Conservation (phyloP, 2,329 filamentous ascomycete genomes). For the Penicillium sp. region DNA sequence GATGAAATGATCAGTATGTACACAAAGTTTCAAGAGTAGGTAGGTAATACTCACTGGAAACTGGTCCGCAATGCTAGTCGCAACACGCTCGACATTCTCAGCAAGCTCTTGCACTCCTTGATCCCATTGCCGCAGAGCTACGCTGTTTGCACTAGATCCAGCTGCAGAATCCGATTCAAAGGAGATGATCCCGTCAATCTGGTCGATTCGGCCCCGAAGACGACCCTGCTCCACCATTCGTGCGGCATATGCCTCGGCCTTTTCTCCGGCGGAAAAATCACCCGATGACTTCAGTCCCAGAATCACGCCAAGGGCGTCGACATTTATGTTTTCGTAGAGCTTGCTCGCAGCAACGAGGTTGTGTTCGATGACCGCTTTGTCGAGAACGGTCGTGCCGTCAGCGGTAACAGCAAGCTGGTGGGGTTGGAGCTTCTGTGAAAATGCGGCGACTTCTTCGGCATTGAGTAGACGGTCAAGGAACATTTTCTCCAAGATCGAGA, state of each 20-base stretch:
- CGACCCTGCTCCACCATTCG: conserved; percentile 95
- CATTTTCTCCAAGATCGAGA: conserved; percentile 93
- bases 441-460: conserved; percentile 80
- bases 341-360: conserved; percentile 85
- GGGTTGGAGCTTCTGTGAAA: conserved; percentile 75
- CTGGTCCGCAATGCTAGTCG: conserved; percentile 75
- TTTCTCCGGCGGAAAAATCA: conserved; percentile 59
- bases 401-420: conserved; percentile 89
- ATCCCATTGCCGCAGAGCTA: conserved; percentile 83
- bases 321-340: conserved; percentile 75
- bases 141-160: conserved; percentile 59
- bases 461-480: conserved; percentile 85
- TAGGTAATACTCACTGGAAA: conserved; percentile 64
- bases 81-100: conserved; percentile 86
- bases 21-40: not conserved
- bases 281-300: conserved; percentile 66
- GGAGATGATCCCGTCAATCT: conserved; percentile 84
- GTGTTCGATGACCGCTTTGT: conserved; percentile 92
- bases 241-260: conserved; percentile 88
- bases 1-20: conserved; percentile 6
- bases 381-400: conserved; percentile 89
- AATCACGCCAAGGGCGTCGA: conserved; percentile 73
- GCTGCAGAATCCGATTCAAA: conserved; percentile 75
- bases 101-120: conserved; percentile 81
- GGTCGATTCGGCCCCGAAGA: conserved; percentile 85